These are phyloP conservation scores for Globisporangium carolinianum DNA, from an alignment of 352 stramenopile species.

Conservation along the genomic window DNA sequence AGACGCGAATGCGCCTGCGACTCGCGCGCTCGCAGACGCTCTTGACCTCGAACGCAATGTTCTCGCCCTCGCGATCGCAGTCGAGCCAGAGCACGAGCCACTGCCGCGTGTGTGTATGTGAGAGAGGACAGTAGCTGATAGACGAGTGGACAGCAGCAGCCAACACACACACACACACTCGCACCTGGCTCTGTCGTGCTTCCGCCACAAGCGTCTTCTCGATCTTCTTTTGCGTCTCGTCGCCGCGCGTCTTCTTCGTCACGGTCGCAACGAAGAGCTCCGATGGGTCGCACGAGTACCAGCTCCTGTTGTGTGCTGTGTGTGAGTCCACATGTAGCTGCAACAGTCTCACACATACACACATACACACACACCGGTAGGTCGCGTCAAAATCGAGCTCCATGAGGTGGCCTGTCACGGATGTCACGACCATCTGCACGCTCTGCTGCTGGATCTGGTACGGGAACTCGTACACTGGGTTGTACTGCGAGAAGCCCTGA, in stretches of 20 bases:
- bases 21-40: constrained; percentile 64
- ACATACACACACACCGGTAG: constrained; percentile 31
- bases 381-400: constrained; percentile 91
- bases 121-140: neutral
- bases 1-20: constrained; percentile 73
- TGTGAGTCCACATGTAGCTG: neutral
- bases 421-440: constrained; percentile 93
- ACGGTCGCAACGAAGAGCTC: constrained; percentile 93
- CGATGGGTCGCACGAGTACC: constrained; percentile 90
- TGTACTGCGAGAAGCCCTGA: constrained; percentile 78
- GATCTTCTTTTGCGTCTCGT: constrained; percentile 86
- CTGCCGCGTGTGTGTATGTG: constrained; percentile 22
- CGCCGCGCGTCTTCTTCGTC: constrained; percentile 68
- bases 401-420: constrained; percentile 97
- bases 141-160: neutral
- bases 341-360: neutral
- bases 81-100: constrained; percentile 98
- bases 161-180: constrained; percentile 34
- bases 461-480: constrained; percentile 90
- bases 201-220: constrained; percentile 89
- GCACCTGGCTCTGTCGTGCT: constrained; percentile 66
- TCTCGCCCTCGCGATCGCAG: constrained; percentile 99
- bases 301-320: constrained; percentile 61
- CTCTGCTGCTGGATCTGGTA: constrained; percentile 77
- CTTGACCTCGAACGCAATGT: constrained; percentile 97